These are phyloP conservation scores for Psidium guajava DNA, from an alignment of 345 rosid species.

Conservation along the genomic window DNA sequence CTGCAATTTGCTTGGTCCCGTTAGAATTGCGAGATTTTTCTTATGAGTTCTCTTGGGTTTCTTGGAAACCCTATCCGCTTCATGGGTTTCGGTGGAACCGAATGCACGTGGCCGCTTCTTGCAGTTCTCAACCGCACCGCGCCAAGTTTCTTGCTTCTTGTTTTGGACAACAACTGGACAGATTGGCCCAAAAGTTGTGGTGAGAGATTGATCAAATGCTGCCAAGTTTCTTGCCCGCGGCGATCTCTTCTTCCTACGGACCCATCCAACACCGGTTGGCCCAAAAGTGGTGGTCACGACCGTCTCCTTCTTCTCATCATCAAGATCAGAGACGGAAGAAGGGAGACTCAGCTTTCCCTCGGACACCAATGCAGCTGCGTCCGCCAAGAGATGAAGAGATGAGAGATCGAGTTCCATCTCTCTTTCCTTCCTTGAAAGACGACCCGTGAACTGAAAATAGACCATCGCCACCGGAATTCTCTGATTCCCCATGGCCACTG, in stretches of 20 bases:
- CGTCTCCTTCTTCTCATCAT: not conserved
- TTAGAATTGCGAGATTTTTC: slow-evolving; percentile 8
- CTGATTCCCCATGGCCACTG: too few species aligned
- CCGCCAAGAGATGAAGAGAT: not conserved
- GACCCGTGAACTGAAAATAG: too few species aligned
- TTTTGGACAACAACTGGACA: not conserved
- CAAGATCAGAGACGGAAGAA: not conserved
- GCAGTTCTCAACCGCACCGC: not conserved
- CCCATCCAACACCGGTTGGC: not conserved
- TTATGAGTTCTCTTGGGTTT: not conserved
- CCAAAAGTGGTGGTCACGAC: not conserved
- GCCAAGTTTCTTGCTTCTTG: not conserved
- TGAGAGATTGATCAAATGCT: too few species aligned
- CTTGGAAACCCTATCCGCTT: not conserved
- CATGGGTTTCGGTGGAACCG: not conserved
- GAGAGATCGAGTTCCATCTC: not conserved
- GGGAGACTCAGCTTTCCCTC: not conserved
- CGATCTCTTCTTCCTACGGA: too few species aligned
- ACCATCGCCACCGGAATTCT: too few species aligned
- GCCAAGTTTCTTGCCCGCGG: too few species aligned
- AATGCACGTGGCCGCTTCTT: not conserved
- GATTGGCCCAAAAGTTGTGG: too few species aligned
- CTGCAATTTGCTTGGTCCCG: not conserved
- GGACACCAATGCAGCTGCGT: not conserved
- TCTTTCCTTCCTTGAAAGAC: not conserved